Percentiles rank a stretch among this genome's conserved stretches.
Evolutionary conservation across 805 yeast species (phyloP).

Genomic region (Candida sonorensis): DNA sequence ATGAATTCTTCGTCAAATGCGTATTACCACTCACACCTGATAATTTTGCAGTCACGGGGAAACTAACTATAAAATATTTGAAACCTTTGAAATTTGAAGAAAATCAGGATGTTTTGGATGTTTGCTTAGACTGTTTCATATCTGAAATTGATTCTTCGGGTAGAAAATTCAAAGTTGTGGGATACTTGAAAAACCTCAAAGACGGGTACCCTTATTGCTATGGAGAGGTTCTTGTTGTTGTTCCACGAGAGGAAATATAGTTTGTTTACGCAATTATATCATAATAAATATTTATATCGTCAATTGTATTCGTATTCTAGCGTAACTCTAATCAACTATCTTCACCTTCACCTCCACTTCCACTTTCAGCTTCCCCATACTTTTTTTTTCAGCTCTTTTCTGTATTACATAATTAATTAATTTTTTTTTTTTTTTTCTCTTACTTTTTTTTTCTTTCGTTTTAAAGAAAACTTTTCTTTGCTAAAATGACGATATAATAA

Average conservation of each 20-base stretch:
- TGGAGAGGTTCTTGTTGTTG: slow-evolving; percentile 21
- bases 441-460: no score
- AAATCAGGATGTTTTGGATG: slow-evolving; percentile 7
- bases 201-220: slow-evolving; percentile 14
- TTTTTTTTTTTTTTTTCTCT: no score
- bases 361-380: no score
- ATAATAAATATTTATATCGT: neutral
- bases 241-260: slow-evolving; percentile 10
- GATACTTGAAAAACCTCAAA: slow-evolving; percentile 11
- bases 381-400: no score
- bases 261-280: neutral
- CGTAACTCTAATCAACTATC: no score
- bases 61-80: slow-evolving; percentile 34
- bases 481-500: no score
- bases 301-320: no score
- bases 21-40: slow-evolving; percentile 42
- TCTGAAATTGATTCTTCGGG: slow-evolving; percentile 3
- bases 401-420: no score
- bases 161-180: slow-evolving; percentile 17
- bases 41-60: slow-evolving; percentile 43
- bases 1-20: slow-evolving; percentile 46
- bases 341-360: no score
- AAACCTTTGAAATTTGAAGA: slow-evolving; percentile 19
- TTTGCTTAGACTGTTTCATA: slow-evolving; percentile 19
- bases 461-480: no score